Evolutionary conservation across 371 early-diverging fungal species (phyloP).

Genomic region (Aphelidium insulamus): DNA sequence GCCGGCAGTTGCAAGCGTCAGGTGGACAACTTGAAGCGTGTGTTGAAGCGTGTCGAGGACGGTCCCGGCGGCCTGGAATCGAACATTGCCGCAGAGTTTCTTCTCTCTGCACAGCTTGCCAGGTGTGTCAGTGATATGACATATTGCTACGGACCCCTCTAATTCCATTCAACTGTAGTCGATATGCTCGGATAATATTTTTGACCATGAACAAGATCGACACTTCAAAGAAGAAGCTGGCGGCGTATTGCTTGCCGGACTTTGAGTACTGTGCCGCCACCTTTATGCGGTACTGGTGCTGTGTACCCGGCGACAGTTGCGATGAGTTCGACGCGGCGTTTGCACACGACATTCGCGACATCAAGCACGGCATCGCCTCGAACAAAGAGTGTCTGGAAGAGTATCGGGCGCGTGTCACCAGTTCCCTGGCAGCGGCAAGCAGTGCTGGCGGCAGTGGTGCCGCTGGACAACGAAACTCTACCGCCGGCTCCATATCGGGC

Average conservation of each 20-base stretch:
- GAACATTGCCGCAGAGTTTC: slow-evolving; percentile 10
- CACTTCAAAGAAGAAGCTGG: slow-evolving; percentile 18
- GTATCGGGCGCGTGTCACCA: too few relatives aligned
- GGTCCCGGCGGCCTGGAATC: slow-evolving; percentile 9
- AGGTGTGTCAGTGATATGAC: too few relatives aligned
- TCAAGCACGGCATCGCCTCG: too few relatives aligned
- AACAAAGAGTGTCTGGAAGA: too few relatives aligned
- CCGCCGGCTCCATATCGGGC: neutral
- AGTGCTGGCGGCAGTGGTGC: too few relatives aligned
- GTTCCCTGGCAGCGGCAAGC: too few relatives aligned
- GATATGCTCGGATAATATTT: slow-evolving; percentile 20
- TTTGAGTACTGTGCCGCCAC: slow-evolving; percentile 11
- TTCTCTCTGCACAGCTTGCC: slow-evolving; percentile 10
- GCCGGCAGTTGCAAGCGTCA: slow-evolving; percentile 14
- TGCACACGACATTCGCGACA: too few relatives aligned
- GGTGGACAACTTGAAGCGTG: slow-evolving; percentile 22
- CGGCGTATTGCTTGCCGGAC: slow-evolving; percentile 11
- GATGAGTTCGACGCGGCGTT: slow-evolving; percentile 6
- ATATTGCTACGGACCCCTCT: too few relatives aligned
- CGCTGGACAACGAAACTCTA: too few relatives aligned
- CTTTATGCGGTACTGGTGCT: neutral
- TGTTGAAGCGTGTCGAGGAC: slow-evolving; percentile 19
- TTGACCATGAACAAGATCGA: slow-evolving; percentile 17
- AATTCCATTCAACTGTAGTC: too few relatives aligned
- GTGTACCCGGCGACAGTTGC: neutral